Percentiles rank a stretch among this genome's conserved stretches.
Evolutionary conservation across 805 yeast genomes (phyloP).

Genomic region (Zygosaccharomyces siamensis): DNA sequence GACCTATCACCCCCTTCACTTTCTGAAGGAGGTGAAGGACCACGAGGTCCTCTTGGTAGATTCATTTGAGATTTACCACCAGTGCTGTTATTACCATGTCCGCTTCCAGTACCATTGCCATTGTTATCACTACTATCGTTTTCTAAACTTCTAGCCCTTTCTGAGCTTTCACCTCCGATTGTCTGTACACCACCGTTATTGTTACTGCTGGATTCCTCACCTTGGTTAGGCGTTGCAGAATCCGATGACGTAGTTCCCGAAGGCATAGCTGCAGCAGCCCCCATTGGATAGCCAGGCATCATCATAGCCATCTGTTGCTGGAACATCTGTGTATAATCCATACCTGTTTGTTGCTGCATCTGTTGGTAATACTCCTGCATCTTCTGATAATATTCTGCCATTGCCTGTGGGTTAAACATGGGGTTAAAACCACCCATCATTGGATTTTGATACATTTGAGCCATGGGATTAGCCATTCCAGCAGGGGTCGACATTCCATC

Average conservation of each 20-base stretch:
- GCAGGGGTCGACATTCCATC: slow-evolving; percentile 16
- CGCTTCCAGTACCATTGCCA: not conserved
- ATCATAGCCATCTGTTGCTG: slow-evolving; percentile 36
- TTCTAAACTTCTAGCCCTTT: slow-evolving; percentile 5
- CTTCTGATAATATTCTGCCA: slow-evolving; percentile 60
- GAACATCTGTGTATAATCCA: slow-evolving; percentile 33
- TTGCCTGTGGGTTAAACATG: slow-evolving; percentile 47
- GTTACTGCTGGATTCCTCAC: slow-evolving; percentile 15
- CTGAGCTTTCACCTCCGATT: slow-evolving; percentile 25
- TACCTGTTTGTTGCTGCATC: slow-evolving; percentile 35
- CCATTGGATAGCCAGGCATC: slow-evolving; percentile 30
- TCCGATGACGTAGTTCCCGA: slow-evolving; percentile 18
- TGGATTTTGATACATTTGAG: slow-evolving; percentile 33
- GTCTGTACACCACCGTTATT: slow-evolving; percentile 29
- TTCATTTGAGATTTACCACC: slow-evolving; percentile 34
- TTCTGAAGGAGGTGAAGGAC: slow-evolving; percentile 20
- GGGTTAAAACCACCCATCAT: slow-evolving; percentile 35
- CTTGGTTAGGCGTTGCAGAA: slow-evolving; percentile 22
- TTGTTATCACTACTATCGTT: not conserved
- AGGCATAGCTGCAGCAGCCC: slow-evolving; percentile 14
- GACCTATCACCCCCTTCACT: slow-evolving; percentile 9
- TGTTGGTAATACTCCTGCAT: slow-evolving; percentile 48
- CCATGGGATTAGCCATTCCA: slow-evolving; percentile 25
- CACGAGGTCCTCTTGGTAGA: slow-evolving; percentile 52
- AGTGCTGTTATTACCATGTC: slow-evolving; percentile 22